phyloP scores from a whole-genome alignment of 2,329 filamentous ascomycete genomes.

The Claviceps humidiphila region DNA sequence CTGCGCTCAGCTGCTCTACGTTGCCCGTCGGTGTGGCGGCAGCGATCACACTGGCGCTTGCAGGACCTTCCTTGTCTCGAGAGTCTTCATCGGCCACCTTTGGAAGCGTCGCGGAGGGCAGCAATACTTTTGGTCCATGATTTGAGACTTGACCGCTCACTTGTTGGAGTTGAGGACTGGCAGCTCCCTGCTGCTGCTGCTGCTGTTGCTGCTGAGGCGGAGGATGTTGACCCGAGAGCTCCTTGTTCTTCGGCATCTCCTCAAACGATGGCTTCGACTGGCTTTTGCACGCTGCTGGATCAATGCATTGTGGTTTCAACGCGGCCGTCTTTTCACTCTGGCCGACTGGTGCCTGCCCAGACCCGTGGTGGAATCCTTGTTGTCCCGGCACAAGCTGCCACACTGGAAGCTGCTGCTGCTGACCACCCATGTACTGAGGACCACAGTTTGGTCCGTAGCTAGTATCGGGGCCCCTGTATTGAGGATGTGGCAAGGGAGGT shows the following conservation, averaged over 20 bases:
- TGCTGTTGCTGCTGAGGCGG: background rate
- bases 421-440: background rate
- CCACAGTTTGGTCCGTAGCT: background rate
- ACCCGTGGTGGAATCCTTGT: background rate
- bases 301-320: background rate
- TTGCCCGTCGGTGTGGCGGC: background rate
- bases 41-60: background rate
- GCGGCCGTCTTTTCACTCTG: background rate
- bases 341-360: background rate
- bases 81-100: background rate
- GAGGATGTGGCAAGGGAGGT: background rate
- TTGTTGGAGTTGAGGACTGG: constrained; percentile 6
- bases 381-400: background rate
- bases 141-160: constrained; percentile 1
- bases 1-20: background rate
- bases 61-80: too few species aligned
- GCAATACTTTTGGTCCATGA: constrained; percentile 12
- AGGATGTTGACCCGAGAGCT: background rate
- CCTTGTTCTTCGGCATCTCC: constrained; percentile 11
- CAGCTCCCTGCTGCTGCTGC: background rate
- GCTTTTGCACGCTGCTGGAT: constrained; percentile 4
- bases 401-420: background rate
- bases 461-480: background rate
- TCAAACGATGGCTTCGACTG: constrained; percentile 19
- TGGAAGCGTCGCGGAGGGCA: constrained; percentile 5